These are phyloP conservation scores for Candida insectorum DNA, from an alignment of 805 yeast species.

Conservation along the genomic window DNA sequence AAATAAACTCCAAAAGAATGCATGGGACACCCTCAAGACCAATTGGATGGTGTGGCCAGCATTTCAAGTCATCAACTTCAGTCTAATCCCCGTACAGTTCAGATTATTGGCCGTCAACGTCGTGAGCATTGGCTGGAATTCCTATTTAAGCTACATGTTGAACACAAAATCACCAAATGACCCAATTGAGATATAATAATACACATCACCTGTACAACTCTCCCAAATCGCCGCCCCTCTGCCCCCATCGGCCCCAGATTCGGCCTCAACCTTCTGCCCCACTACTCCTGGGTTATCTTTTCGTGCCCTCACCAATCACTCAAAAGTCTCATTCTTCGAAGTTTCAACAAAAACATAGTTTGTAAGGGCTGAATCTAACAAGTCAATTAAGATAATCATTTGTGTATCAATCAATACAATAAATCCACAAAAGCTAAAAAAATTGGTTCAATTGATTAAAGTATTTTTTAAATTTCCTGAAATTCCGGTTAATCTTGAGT, in stretches of 20 bases:
- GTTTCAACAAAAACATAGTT: constrained; percentile 7
- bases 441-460: no score
- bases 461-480: no score
- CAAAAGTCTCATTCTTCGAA: constrained; percentile 2
- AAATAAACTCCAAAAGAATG: constrained; percentile 45
- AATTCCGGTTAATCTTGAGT: no score
- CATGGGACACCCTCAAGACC: constrained; percentile 63
- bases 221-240: neutral
- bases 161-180: no score
- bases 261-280: constrained; percentile 1
- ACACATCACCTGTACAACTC: no score
- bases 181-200: no score
- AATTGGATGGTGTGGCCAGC: constrained; percentile 93
- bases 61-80: constrained; percentile 76
- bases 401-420: no score
- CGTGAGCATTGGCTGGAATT: constrained; percentile 80
- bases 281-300: neutral
- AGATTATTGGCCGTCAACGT: constrained; percentile 67
- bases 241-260: neutral
- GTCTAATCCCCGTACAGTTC: constrained; percentile 67
- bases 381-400: no score
- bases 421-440: no score
- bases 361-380: no score
- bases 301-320: constrained; percentile 5
- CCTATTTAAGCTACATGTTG: constrained; percentile 58